phyloP scores from a whole-genome alignment of 306 rosid genomes.

The Fragaria iinumae region DNA sequence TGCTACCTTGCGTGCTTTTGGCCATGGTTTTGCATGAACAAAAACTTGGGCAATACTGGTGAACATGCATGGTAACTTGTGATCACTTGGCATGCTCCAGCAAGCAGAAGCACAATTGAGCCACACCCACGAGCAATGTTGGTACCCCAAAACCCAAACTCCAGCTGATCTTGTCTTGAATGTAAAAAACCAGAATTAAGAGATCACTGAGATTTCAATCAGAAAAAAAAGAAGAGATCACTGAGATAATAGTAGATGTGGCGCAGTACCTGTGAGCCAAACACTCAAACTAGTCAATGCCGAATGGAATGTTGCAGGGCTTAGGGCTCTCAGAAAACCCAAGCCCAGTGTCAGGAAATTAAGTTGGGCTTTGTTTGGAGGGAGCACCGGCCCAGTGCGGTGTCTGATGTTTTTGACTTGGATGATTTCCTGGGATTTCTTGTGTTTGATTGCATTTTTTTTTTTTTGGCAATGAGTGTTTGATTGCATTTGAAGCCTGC shows the following conservation, averaged over 20 bases:
- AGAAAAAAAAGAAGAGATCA: too few relatives aligned
- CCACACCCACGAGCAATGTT: constrained; percentile 37
- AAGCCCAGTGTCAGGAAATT: constrained; percentile 30
- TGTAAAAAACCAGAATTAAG: constrained; percentile 49
- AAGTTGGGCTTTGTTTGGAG: constrained; percentile 35
- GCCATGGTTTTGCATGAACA: too few relatives aligned
- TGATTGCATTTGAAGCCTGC: constrained; percentile 7
- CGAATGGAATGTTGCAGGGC: constrained; percentile 62
- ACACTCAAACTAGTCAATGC: too few relatives aligned
- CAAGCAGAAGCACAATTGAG: constrained; percentile 43
- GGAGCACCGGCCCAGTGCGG: constrained; percentile 37
- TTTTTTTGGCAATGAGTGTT: too few relatives aligned
- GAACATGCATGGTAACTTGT: constrained; percentile 48
- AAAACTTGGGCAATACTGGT: constrained; percentile 38
- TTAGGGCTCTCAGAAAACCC: constrained; percentile 38
- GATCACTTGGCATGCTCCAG: constrained; percentile 44
- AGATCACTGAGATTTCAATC: constrained; percentile 22
- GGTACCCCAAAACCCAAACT: constrained; percentile 60
- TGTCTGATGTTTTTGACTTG: background rate
- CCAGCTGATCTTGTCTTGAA: constrained; percentile 75
- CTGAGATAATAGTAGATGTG: too few relatives aligned
- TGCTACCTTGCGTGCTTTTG: too few relatives aligned
- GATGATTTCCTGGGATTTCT: too few relatives aligned
- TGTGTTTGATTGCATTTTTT: background rate
- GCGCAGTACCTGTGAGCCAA: too few relatives aligned